Evolutionary conservation across 2,329 filamentous ascomycete species (phyloP), one percentile per base, ranked within the genome.

Genomic region (Colletotrichum aenigma): DNA sequence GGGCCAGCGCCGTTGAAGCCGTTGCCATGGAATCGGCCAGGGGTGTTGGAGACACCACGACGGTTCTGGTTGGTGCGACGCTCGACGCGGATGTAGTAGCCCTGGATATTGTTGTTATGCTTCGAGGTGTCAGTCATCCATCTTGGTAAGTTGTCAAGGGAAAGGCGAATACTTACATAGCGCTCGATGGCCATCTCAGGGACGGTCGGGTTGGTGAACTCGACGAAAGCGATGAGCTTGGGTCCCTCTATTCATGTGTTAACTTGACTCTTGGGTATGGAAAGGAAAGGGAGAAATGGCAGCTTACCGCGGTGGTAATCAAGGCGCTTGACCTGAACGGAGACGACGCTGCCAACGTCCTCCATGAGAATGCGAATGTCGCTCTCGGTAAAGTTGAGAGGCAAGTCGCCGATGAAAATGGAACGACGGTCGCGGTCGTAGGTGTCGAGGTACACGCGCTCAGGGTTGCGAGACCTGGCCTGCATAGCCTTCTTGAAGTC

Each of bases 341-440:
- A 78, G 15, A 82, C 18, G 36, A 90, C 82, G 2, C 79, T 76
- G 24, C 88, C 88, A 66, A 83, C 86, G 2, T 78, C 76, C n/a
- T 81, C 78, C 48, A 86, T 86, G 12, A 88, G 70, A 3, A 80
- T 78, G 6, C 79, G 77, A 28, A 91, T 77, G 55, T 85, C 80
- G 1, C 80, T 79, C 32, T 87, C 83, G 1, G 81, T 83, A 62
- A 83, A 81, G 43, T 82, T 78, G 6, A 78, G 48, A 4, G 89
- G 87, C 8, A 91, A 79, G 43, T 85, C 86, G 5, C 87, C 87
- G 68, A 90, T 82, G 73, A 87, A 90, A 30, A 89, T 81, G 1
- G 89, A 89, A 26, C 87, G 86, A 26, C 84, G 79, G 69, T 90
- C 87, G 26, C 83, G 81, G 15, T 88, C 85, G 28, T 88, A 87